These are phyloP conservation scores for Boletus rex-veris DNA, from an alignment of 768 basidiomycete genomes.

Conservation along the genomic window DNA sequence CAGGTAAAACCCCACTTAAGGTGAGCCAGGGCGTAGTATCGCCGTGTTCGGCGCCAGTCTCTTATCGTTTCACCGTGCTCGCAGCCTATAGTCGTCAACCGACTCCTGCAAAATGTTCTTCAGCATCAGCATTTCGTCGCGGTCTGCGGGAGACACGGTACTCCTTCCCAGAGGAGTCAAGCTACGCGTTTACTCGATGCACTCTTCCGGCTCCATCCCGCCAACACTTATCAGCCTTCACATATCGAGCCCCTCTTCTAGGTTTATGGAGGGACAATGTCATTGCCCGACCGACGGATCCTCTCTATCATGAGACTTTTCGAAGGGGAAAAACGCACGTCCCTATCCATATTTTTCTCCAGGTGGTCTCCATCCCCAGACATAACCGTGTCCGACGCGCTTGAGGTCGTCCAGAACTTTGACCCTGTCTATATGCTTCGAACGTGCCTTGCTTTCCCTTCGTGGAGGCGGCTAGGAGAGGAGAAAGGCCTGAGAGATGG, in stretches of 20 bases:
- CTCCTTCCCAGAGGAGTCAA: slow-evolving; percentile 37
- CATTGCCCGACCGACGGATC: slow-evolving; percentile 58
- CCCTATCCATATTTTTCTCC: slow-evolving; percentile 58
- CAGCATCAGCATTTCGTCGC: slow-evolving; percentile 64
- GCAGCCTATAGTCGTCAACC: slow-evolving; percentile 69
- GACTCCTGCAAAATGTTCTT: slow-evolving; percentile 69
- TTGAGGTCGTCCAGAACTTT: slow-evolving; percentile 68
- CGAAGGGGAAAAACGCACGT: slow-evolving; percentile 63
- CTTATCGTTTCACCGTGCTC: not conserved
- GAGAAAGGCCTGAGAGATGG: slow-evolving; percentile 25
- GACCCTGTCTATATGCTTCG: slow-evolving; percentile 67
- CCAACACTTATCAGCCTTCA: slow-evolving; percentile 80
- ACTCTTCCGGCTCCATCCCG: slow-evolving; percentile 74
- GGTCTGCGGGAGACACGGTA: slow-evolving; percentile 31
- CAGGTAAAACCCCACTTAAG: slow-evolving; percentile 53
- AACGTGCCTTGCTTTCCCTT: slow-evolving; percentile 70
- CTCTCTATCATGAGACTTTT: slow-evolving; percentile 78
- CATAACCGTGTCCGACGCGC: slow-evolving; percentile 40
- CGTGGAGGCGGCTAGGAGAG: slow-evolving; percentile 51
- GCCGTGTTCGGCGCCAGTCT: not conserved
- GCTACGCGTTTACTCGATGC: slow-evolving; percentile 55
- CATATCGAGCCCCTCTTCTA: slow-evolving; percentile 75
- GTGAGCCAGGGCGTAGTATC: slow-evolving; percentile 36
- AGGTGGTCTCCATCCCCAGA: slow-evolving; percentile 58
- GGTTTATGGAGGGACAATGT: slow-evolving; percentile 75